phyloP scores from a whole-genome alignment of 495 filamentous ascomycete species.

The Entonaema liquescens region DNA sequence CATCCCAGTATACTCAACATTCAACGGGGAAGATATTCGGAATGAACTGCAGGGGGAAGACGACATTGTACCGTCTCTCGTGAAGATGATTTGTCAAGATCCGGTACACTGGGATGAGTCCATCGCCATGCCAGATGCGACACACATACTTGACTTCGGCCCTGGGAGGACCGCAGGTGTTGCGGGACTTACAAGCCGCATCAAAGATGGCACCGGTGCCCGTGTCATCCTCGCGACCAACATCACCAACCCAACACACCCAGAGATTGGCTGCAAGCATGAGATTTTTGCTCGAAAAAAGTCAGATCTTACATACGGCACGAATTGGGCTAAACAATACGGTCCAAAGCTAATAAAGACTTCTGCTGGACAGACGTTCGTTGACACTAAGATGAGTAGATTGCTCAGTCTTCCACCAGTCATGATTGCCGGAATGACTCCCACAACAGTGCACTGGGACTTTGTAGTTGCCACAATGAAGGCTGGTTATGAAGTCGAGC shows the following conservation, averaged over 20 bases:
- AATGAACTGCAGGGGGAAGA: conserved; percentile 51
- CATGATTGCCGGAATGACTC: conserved; percentile 97
- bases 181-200: conserved; percentile 86
- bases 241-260: conserved; percentile 76
- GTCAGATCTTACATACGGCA: conserved; percentile 78
- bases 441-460: conserved; percentile 91
- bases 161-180: conserved; percentile 87
- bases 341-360: conserved; percentile 79
- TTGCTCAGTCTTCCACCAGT: conserved; percentile 82
- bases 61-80: conserved; percentile 72
- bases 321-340: conserved; percentile 86
- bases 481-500: conserved; percentile 91
- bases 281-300: conserved; percentile 85
- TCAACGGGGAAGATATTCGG: conserved; percentile 74
- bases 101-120: conserved; percentile 84
- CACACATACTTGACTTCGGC: conserved; percentile 86
- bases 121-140: conserved; percentile 79
- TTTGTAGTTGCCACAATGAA: conserved; percentile 97
- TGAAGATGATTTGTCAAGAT: conserved; percentile 84
- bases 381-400: conserved; percentile 89
- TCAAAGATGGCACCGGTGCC: conserved; percentile 88
- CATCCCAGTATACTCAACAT: conserved; percentile 80
- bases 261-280: conserved; percentile 84
- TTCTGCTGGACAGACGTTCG: conserved; percentile 76
- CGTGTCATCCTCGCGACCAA: conserved; percentile 83